Evolutionary conservation across 345 rosid species (phyloP).

Genomic region (Camelina neglecta): DNA sequence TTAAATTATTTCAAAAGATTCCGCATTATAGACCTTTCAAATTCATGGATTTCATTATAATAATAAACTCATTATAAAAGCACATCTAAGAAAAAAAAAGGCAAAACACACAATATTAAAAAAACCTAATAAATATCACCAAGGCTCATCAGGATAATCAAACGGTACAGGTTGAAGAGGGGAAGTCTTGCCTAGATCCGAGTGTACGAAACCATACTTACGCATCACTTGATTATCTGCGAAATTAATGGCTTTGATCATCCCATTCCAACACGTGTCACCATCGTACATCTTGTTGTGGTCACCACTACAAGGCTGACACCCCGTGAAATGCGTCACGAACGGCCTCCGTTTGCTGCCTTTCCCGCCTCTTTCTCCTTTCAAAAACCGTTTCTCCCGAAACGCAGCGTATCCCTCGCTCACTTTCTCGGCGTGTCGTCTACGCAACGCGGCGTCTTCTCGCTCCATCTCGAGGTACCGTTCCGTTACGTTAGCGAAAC

Average conservation of each 20-base stretch:
- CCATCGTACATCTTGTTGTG: constrained; percentile 78
- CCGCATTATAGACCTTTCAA: constrained; percentile 13
- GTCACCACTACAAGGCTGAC: constrained; percentile 94
- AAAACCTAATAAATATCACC: constrained; percentile 45
- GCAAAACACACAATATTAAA: background rate
- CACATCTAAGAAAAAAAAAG: constrained; percentile 15
- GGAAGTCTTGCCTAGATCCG: constrained; percentile 62
- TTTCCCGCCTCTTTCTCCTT: constrained; percentile 59
- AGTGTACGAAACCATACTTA: constrained; percentile 77
- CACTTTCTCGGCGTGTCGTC: constrained; percentile 93
- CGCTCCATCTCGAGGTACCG: constrained; percentile 59
- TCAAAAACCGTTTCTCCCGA: constrained; percentile 59
- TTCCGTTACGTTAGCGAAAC: constrained; percentile 61
- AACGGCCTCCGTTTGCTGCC: constrained; percentile 79
- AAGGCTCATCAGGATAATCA: constrained; percentile 84
- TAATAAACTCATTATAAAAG: constrained; percentile 18
- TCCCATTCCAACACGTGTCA: constrained; percentile 74
- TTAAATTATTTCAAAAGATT: constrained; percentile 26
- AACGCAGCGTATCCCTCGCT: constrained; percentile 68
- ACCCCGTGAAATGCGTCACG: constrained; percentile 91
- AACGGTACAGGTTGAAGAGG: constrained; percentile 65
- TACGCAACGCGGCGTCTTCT: constrained; percentile 49
- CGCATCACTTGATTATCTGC: constrained; percentile 95
- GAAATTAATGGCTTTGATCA: constrained; percentile 86
- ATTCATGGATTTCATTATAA: constrained; percentile 21